Evolutionary conservation across 1,139 yeast species (phyloP), one percentile per base, ranked within the genome.

Genomic region (Blastobotrys capitulatus): DNA sequence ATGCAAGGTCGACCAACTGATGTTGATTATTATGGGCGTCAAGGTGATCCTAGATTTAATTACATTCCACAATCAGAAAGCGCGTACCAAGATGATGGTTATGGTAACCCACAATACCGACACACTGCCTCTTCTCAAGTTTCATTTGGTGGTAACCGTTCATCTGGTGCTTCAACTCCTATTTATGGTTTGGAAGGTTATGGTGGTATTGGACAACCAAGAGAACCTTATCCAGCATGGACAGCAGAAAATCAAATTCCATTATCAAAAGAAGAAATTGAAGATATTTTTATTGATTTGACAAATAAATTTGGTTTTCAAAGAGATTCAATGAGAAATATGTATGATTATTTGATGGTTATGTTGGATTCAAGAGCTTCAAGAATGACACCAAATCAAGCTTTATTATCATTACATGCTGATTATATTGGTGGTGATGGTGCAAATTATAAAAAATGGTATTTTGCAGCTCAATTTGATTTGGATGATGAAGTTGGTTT

Each of bases 211-310:
- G 72, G 60, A 27, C 57, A 70, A 50, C 54, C 73, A 10, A 65
- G 74, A 25, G 97, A 95, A 58, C 96, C 96, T 38, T 92, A 90
- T 67, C 96, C 96, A 43, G 95, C 97, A 32, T 92, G 97, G 96
- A 83, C 94, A 16, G 86, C 90, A 43, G 97, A 89, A 64, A 84
- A 86, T 53, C 92, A 86, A 68, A 86, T 84, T 38, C 96, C 96
- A 12, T 75, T 89, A 50, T 69, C 84, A 57, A 80, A 87, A 60
- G 95, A 88, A 66, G 96, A 88, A 68, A 88, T 94, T 62, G 94
- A 86, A 71, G 95, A 86, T 65, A 83, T 92, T 50, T 92, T 92
- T 69, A 83, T 86, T 63, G 96, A 90, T 66, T 75, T 94, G 66
- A 76, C 96, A 53, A 83, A 85, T 71, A 85, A 86, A 70, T 89